Evolutionary conservation across 2,329 filamentous ascomycete species (phyloP), one percentile per base, ranked within the genome.

Genomic region (Plenodomus tracheiphilus): DNA sequence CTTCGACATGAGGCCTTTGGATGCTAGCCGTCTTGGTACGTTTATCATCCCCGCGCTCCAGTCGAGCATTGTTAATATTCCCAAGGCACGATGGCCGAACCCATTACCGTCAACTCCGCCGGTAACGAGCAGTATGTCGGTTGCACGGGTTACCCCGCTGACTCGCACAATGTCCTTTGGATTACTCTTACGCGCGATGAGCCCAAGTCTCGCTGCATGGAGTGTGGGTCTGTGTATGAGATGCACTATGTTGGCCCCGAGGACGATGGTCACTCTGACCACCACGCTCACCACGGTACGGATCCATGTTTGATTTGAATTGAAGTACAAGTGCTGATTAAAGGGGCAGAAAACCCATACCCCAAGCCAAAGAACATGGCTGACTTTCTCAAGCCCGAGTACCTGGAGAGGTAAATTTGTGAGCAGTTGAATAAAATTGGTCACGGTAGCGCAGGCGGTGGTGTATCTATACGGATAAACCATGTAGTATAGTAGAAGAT

Each of bases 1-100:
- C 74, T 99, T 99, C 81, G 92, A 99, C 80, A 96, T 97, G 94
- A 87, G 85, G 77, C 94, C 94, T 58, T 85, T 99, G 66, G 94
- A 97, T 75, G 82, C 93, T 58, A 94, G 88, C 75, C 87, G 94
- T 72, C 84, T 84, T 77, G 93, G 93, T 89, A 81, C 60, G 80
- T 59, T 16, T 46, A 43, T 49, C 49, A 44, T 15, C 28, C 10
- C 32, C 34, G 15, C 21, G 18, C 38, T 15, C 39, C 37, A 39
- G 46, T 15, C 34, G 34, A 18, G 34, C 34, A 36, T 6, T 5
- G 10, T 25, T 10, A 25, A 25, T 25, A 32, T 32, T 15, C 11
- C 4, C 13, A 15, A 32, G 89, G 90, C 73, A 97, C 94, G 52
- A 75, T 96, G 70, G 83, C 95, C 59, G 81, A 97, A 79, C 72